Base-by-base conservation (phyloP, 2,329 filamentous ascomycete genomes). In the Diaporthe citrichinensis region DNA sequence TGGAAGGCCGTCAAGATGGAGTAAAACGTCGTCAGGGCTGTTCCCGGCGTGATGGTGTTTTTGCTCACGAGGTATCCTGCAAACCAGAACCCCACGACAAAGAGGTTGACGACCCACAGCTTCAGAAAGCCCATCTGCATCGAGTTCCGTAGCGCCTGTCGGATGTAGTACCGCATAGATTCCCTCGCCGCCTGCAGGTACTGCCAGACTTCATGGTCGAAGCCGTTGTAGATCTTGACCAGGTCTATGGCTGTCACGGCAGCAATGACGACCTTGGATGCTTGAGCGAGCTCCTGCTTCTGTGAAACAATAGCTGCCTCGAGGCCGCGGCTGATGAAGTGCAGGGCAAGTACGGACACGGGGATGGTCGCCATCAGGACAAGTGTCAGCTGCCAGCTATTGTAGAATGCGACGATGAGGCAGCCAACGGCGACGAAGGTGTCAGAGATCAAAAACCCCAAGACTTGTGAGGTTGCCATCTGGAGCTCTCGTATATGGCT, bases 81-180 rank as follows among this genome's bases (percentile, higher is more conserved):
- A 79, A 96, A 98, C 91, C 94, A 98, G 80, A 98, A 98, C 0
- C 95, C 96, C 74, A 95, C 90, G 0, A 97, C 93, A 78, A 98
- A 98, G 82, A 98, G 92, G 2, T 88, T 88, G 4, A 95, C 89
- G 41, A 93, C 92, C 86, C 95, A 92, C 78, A 97, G 90, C 62
- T 93, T 92, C 71, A 94, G 88, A 65, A 94, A 90, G 0, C 92
- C 92, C 80, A 94, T 92, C 80, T 98, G 95, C 4, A 92, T 81
- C 0, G 94, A 92, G 78, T 92, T 94, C 23, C 91, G 88, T 61
- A 90, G 88, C 0, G 93, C 93, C 81, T 96, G 94, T 23, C 89
- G 85, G 15, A 92, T 84, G 78, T 95, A 98, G 71, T 90, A 88
- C 1, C 82, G 83, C 31, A 91, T 91, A 1, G 94, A 92, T 9